Base-by-base conservation (phyloP, 805 yeast species). In the Danielia reshetovae region DNA sequence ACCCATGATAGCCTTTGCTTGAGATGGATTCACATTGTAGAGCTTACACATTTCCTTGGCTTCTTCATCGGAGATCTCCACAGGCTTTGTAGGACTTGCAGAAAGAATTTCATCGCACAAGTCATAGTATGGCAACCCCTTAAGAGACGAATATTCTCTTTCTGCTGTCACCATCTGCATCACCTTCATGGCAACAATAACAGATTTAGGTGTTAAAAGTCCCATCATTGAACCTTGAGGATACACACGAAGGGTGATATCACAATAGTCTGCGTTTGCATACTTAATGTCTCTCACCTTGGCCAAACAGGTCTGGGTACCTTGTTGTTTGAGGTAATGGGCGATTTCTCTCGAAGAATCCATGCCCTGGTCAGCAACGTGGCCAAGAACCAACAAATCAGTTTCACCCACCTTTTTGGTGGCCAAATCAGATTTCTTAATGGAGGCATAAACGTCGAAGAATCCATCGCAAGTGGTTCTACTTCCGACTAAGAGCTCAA, bases 141-240 rank as follows among this genome's bases (percentile, higher is more conserved):
- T 76, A 46, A 94, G 61, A 0, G 98, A 83, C 0, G 89, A 74
- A 49, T 68, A 94, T 54, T 93, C 98, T 65, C 99, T 80, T 57
- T 93, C 98, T 11, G 89, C 74, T 0, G 99, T 90, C 1, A 84
- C 74, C 88, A 93, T 79, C 48, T 81, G 93, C 75, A 85, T 81
- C 2, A 89, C 81, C 36, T 76, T 73, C 73, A 87, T 72, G 12
- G 80, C 88, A 30, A 75, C 72, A 4, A 90, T 55, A 14, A 74
- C 73, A 6, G 81, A 60, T 30, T 83, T 74, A 0, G 93, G 84
- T 1, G 81, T 69, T 31, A 89, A 55, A 36, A 72, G 65, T 1
- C 75, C 65, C 49, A 72, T 55, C 68, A 80, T 67, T 2, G 68
- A 61, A 4, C 75, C 71, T 23, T 68, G 64, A 5, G 84, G 75